Conservation (phyloP, 2,329 filamentous ascomycete genomes). For the Calonectria pauciramosa region DNA sequence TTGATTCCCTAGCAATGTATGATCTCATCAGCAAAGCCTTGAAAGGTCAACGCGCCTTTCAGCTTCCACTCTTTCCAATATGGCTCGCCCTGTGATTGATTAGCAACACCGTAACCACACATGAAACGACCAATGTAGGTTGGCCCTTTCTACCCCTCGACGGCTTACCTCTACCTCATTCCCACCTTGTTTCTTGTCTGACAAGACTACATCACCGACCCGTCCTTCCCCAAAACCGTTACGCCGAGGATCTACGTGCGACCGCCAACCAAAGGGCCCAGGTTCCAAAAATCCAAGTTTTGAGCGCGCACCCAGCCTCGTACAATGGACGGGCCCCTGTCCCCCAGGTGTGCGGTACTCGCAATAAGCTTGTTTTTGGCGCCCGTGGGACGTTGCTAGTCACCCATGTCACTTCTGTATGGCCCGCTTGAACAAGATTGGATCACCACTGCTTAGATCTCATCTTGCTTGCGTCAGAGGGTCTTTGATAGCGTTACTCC, state of each 20-base stretch:
- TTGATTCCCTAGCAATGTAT: neutral
- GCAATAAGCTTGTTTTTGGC: slow-evolving; percentile 11
- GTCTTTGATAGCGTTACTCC: neutral
- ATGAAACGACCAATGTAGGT: too few species aligned
- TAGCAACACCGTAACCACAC: too few species aligned
- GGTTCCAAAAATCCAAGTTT: neutral
- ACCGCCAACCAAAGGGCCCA: neutral
- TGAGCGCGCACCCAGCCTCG: neutral
- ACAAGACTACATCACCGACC: neutral
- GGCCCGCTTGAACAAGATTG: neutral
- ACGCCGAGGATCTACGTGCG: neutral
- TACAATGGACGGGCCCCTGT: neutral
- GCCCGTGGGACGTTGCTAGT: neutral
- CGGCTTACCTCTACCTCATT: neutral
- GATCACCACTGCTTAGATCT: neutral
- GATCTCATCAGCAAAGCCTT: too few species aligned
- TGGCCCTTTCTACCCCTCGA: too few species aligned
- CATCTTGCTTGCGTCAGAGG: slow-evolving; percentile 1
- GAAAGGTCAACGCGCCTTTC: too few species aligned
- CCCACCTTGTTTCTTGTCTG: neutral
- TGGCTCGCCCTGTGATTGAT: too few species aligned
- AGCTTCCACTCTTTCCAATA: too few species aligned
- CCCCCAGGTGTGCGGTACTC: neutral
- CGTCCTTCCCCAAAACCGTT: neutral
- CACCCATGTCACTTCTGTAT: neutral